A percentile compares a stretch with the other conserved stretches of the same genome.
Conservation (phyloP, 371 early-diverging fungal species). For the Rhizopus stolonifer region DNA sequence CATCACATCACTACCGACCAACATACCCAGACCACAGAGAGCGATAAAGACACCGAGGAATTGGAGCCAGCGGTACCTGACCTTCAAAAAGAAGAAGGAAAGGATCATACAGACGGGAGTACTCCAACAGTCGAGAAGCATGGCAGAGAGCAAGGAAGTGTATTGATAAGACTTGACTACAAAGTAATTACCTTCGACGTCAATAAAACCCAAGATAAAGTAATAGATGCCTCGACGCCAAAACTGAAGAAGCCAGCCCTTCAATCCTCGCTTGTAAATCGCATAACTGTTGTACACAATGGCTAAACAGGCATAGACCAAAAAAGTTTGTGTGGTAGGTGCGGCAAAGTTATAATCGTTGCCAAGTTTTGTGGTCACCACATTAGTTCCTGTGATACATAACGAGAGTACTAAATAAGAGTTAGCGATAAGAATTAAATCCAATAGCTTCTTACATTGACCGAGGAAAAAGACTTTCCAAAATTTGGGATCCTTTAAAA, state of each 20-base stretch:
- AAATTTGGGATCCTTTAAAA: constrained; percentile 18
- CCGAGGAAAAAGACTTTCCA: constrained; percentile 21
- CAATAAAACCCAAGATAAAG: constrained; percentile 59
- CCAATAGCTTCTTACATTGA: constrained; percentile 16
- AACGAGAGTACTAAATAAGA: constrained; percentile 49
- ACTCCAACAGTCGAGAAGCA: constrained; percentile 74
- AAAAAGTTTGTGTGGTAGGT: constrained; percentile 68
- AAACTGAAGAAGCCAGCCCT: constrained; percentile 50
- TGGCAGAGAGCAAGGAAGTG: constrained; percentile 68
- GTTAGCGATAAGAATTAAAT: neutral
- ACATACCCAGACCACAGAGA: constrained; percentile 64
- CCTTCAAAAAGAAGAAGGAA: constrained; percentile 55
- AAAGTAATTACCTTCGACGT: constrained; percentile 80
- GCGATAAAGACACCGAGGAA: constrained; percentile 63
- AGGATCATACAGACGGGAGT: constrained; percentile 68
- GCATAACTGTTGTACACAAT: constrained; percentile 60
- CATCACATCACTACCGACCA: constrained; percentile 61
- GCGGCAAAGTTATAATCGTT: constrained; percentile 45
- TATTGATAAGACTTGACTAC: constrained; percentile 72
- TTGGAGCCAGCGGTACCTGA: constrained; percentile 61
- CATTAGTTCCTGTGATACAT: constrained; percentile 69
- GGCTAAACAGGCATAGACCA: constrained; percentile 63
- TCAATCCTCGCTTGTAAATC: constrained; percentile 50
- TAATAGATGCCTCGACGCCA: constrained; percentile 47
- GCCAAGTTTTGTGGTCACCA: constrained; percentile 55